Evolutionary conservation across 495 filamentous ascomycete genomes (phyloP).

Genomic region (Lichenothelia convexa): DNA sequence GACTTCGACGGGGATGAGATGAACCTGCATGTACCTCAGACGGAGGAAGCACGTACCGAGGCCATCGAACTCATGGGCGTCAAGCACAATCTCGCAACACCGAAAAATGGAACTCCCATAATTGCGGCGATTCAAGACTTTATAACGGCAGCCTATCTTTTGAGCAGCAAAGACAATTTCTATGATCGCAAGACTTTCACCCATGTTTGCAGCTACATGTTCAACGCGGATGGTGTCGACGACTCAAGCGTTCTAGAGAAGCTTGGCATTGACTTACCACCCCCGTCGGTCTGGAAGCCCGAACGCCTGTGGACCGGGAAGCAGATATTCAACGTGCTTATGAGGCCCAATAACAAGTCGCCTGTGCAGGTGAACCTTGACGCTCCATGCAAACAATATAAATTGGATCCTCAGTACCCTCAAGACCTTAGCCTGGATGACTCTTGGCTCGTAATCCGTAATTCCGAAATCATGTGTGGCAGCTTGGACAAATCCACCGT

Average conservation of each 20-base stretch:
- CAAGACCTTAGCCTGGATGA: constrained; percentile 74
- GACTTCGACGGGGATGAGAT: constrained; percentile 99
- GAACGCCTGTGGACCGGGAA: constrained; percentile 91
- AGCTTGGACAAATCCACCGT: constrained; percentile 95
- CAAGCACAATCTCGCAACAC: constrained; percentile 85
- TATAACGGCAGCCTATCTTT: constrained; percentile 80
- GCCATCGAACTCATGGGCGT: constrained; percentile 96
- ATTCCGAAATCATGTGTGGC: constrained; percentile 96
- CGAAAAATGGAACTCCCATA: constrained; percentile 95
- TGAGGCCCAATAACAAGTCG: constrained; percentile 71
- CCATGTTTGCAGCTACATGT: constrained; percentile 86
- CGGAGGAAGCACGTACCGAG: constrained; percentile 88
- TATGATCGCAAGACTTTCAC: constrained; percentile 72
- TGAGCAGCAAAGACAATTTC: constrained; percentile 87
- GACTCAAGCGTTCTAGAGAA: constrained; percentile 17
- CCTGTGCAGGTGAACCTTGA: constrained; percentile 80
- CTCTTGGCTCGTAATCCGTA: constrained; percentile 75
- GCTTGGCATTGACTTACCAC: constrained; percentile 65
- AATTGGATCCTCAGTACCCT: constrained; percentile 30
- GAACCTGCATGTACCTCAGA: constrained; percentile 96
- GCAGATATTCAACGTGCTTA: constrained; percentile 87
- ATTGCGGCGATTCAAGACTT: constrained; percentile 98
- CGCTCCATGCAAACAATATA: constrained; percentile 72
- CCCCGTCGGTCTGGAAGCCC: constrained; percentile 70
- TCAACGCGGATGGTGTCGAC: constrained; percentile 40